Base-by-base conservation (phyloP, 371 early-diverging fungal species). In the Lichtheimia ramosa region DNA sequence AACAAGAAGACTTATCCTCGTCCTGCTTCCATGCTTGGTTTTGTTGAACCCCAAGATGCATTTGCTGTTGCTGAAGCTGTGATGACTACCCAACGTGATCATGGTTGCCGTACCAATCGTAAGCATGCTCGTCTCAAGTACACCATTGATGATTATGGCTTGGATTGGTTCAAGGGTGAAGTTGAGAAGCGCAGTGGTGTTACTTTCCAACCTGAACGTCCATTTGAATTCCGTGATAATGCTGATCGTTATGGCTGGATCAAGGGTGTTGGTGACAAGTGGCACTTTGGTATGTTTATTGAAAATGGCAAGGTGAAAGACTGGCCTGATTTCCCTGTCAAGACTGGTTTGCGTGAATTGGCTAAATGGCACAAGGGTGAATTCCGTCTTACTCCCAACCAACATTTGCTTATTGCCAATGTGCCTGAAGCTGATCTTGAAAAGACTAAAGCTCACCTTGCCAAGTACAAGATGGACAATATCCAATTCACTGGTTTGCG, bases 111-210 rank as follows among this genome's bases (percentile, higher is more conserved):
- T 64, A 87, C 89, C 75, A 96, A 96, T 90, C 91, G 96, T 73
- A 94, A 94, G 84, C 96, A 96, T 76, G 96, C 96, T 16, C 92
- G 96, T 63, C 81, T 96, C 66, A 96, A 96, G 90, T 96, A 96
- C 83, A 96, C 96, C 49, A 92, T 95, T 63, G 95, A 96, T 59
- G 95, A 95, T 73, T 88, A 91, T 63, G 92, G 95, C 50, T 65
- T 96, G 61, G 90, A 89, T 61, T 95, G 93, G 88, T 93, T 95
- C 88, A 83, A 87, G 69, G 71, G 66, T 51, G 92, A 95, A 69
- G 86, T 96, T 21, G 96, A 94, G 73, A 68, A 73, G 59, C 88
- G 92, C 28, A 75, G 90, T 53, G 92, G 93, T 41, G 86, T 78
- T 79, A 81, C 75, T 43, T 75, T 96, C 15, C 80, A 83, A 62